These are phyloP conservation scores for Trichoderma sp. DNA, from an alignment of 2,329 filamentous ascomycete species.

Conservation along the genomic window DNA sequence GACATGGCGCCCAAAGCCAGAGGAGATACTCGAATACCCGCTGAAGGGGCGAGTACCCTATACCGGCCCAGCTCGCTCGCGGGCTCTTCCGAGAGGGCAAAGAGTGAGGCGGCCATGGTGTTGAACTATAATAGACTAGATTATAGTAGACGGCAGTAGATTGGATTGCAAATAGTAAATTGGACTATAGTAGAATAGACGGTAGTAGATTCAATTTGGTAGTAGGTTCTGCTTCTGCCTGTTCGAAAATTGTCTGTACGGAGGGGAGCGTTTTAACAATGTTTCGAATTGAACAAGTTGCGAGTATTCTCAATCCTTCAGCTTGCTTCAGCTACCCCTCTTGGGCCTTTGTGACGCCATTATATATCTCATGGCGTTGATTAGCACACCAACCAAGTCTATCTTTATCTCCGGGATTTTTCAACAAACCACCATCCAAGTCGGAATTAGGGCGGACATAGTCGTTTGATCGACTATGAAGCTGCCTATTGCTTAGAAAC, in stretches of 20 bases:
- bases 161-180: too few species aligned
- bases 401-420: conserved; percentile 1
- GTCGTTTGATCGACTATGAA: background rate
- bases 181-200: too few species aligned
- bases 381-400: background rate
- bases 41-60: background rate
- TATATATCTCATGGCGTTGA: conserved; percentile 6
- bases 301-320: background rate
- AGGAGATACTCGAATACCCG: conserved; percentile 5
- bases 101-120: background rate
- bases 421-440: background rate
- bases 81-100: background rate
- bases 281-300: background rate
- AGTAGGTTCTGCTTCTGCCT: background rate
- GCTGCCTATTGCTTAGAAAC: background rate
- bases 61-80: background rate
- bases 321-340: background rate
- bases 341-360: background rate
- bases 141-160: too few species aligned
- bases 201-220: too few species aligned
- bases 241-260: background rate
- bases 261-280: background rate
- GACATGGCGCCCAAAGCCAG: conserved; percentile 16
- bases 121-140: background rate
- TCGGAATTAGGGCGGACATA: conserved; percentile 17